Conservation (phyloP, 805 yeast species). For the Zygoascus bituminiphila region DNA sequence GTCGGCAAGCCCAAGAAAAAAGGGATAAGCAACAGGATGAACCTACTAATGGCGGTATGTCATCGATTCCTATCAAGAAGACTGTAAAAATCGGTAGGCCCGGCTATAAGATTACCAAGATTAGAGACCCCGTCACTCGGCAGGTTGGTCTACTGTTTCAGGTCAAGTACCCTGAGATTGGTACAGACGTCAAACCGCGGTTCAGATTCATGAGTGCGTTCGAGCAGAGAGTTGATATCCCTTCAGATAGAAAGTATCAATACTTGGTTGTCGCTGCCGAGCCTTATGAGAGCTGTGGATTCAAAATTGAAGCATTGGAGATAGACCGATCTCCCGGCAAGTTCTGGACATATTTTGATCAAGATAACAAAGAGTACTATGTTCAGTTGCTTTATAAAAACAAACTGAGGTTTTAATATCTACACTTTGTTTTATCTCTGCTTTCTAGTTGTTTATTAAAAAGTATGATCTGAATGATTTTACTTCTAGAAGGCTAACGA, state of each 20-base stretch:
- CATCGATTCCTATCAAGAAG: conserved; percentile 37
- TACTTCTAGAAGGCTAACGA: too few relatives aligned
- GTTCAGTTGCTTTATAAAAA: conserved; percentile 54
- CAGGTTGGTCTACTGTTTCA: conserved; percentile 60
- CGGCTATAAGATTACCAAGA: conserved; percentile 54
- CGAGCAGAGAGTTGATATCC: conserved; percentile 51
- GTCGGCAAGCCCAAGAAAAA: conserved; percentile 43
- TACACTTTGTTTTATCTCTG: too few relatives aligned
- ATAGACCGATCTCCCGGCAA: conserved; percentile 32
- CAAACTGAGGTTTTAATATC: conserved; percentile 1
- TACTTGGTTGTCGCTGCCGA: conserved; percentile 78
- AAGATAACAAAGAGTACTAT: conserved; percentile 57
- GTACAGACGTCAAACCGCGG: conserved; percentile 43
- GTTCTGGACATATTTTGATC: conserved; percentile 70
- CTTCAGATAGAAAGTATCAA: conserved; percentile 42
- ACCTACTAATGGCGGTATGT: conserved; percentile 17
- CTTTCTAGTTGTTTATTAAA: too few relatives aligned
- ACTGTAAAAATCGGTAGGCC: conserved; percentile 69
- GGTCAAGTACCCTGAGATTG: conserved; percentile 46
- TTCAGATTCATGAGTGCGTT: conserved; percentile 70
- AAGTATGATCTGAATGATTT: too few relatives aligned
- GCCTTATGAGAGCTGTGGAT: conserved; percentile 76
- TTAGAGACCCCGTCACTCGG: conserved; percentile 51
- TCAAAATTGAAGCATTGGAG: conserved; percentile 60
- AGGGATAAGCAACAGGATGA: conserved; percentile 22